Evolutionary conservation across 2,329 filamentous ascomycete species (phyloP), one percentile per base, ranked within the genome.

Genomic region (Aspergillus oerlinghausenensis): DNA sequence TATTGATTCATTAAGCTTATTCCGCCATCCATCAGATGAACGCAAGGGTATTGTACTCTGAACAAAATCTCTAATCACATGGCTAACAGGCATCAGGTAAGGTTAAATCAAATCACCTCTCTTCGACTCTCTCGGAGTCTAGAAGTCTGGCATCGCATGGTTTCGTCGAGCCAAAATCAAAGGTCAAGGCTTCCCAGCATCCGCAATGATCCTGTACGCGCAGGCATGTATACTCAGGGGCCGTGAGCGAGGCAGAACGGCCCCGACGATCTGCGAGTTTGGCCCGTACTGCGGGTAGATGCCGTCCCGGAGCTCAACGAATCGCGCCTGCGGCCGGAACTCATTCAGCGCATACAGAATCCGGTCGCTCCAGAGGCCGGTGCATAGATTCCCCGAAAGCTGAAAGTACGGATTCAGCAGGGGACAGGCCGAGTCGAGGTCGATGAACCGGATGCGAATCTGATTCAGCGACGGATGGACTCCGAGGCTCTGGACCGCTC

Each of bases 331-430:
- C 0, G 88, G 87, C 5, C 88, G 81, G 11, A 83, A 80, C 40
- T 78, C 76, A 32, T 79, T 77, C 53, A 92, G 79, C 56, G 84
- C 80, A 25, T 81, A 75, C 9, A 90, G 74, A 49, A 91, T 90
- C 7, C 76, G 70, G 8, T 88, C 83, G 67, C 85, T 90, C 88
- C 88, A 92, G 1, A 92, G 81, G 4, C 88, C 88, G 1, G 83
- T 85, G 64, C 85, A 88, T 65, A 78, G 74, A 40, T 82, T 82
- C 49, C 84, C 77, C 35, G 80, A 76, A 45, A 90, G 74, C 55
- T 87, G 76, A 68, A 90, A 92, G 66, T 87, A 90, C 0, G 88
- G 88, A 64, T 91, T 90, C 4, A 90, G 74, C 1, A 86, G 82
- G 3, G 87, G 88, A 14, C 88, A 80, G 2, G 86, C 83, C 2